Evolutionary conservation across 306 rosid species (phyloP).

Genomic region (Quercus robur): DNA sequence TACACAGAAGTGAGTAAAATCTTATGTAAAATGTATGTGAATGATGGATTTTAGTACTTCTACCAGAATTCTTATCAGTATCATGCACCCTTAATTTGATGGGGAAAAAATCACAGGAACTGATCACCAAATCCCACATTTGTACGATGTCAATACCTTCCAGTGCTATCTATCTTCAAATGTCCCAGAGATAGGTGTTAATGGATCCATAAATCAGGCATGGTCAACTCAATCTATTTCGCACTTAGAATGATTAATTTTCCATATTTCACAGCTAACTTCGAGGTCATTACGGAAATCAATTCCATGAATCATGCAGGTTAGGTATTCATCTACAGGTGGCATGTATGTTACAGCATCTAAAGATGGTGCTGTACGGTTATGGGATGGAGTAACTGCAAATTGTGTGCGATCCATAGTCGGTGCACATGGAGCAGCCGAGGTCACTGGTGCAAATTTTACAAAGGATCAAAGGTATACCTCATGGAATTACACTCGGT

Average conservation of each 20-base stretch:
- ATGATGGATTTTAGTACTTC: neutral
- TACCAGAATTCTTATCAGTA: slow-evolving; percentile 4
- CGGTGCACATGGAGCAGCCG: slow-evolving; percentile 76
- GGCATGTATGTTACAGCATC: slow-evolving; percentile 91
- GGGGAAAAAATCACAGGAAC: slow-evolving; percentile 55
- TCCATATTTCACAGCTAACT: slow-evolving; percentile 1
- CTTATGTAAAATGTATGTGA: neutral
- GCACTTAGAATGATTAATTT: neutral
- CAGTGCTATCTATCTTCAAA: slow-evolving; percentile 78
- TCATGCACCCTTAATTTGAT: neutral
- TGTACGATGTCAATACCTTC: slow-evolving; percentile 82
- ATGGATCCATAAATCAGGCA: slow-evolving; percentile 91
- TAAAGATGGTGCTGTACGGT: slow-evolving; percentile 72
- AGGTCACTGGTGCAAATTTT: slow-evolving; percentile 83
- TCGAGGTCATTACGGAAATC: neutral
- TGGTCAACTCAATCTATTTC: slow-evolving; percentile 22
- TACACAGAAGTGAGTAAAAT: neutral
- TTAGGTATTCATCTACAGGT: slow-evolving; percentile 80
- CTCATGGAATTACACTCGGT: slow-evolving; percentile 10
- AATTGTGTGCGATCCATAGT: slow-evolving; percentile 64
- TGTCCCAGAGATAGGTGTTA: slow-evolving; percentile 56
- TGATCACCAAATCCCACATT: slow-evolving; percentile 87
- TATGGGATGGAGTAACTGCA: slow-evolving; percentile 92
- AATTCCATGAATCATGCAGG: slow-evolving; percentile 41
- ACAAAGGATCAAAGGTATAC: slow-evolving; percentile 77